These are phyloP conservation scores for Gracilariopsis chorda DNA, from an alignment of 23 red algal species.

Conservation along the genomic window DNA sequence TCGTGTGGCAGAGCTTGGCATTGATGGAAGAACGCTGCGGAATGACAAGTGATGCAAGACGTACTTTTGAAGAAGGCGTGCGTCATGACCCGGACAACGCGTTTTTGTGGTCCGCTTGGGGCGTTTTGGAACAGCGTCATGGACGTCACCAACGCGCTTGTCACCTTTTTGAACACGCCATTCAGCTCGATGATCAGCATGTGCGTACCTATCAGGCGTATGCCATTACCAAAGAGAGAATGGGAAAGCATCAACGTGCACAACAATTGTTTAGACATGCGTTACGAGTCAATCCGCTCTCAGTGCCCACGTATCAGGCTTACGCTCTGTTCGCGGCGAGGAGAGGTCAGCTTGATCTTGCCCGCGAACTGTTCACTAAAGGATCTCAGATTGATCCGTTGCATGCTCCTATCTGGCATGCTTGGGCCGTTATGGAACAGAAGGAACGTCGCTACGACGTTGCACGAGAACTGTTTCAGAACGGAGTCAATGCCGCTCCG, in stretches of 20 bases:
- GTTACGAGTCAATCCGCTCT: constrained; percentile 64
- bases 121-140: constrained; percentile 35
- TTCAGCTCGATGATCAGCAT: constrained; percentile 39
- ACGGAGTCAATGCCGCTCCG: constrained; percentile 59
- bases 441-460: constrained; percentile 43
- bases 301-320: constrained; percentile 84
- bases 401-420: constrained; percentile 65
- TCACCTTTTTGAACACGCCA: constrained; percentile 53
- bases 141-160: constrained; percentile 14
- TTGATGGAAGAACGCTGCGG: constrained; percentile 72
- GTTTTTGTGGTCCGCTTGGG: constrained; percentile 63
- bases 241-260: constrained; percentile 12
- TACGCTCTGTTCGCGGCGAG: constrained; percentile 52
- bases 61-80: constrained; percentile 37
- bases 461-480: constrained; percentile 74
- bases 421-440: constrained; percentile 88
- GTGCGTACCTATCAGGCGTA: constrained; percentile 76
- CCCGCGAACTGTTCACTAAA: constrained; percentile 57
- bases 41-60: not conserved
- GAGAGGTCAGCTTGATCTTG: constrained; percentile 45
- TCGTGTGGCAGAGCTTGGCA: constrained; percentile 74
- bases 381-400: constrained; percentile 4
- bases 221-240: constrained; percentile 46
- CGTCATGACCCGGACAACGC: constrained; percentile 9
- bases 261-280: constrained; percentile 60